Conservation (phyloP, 2,329 filamentous ascomycete species). For the Diaporthe sp. region DNA sequence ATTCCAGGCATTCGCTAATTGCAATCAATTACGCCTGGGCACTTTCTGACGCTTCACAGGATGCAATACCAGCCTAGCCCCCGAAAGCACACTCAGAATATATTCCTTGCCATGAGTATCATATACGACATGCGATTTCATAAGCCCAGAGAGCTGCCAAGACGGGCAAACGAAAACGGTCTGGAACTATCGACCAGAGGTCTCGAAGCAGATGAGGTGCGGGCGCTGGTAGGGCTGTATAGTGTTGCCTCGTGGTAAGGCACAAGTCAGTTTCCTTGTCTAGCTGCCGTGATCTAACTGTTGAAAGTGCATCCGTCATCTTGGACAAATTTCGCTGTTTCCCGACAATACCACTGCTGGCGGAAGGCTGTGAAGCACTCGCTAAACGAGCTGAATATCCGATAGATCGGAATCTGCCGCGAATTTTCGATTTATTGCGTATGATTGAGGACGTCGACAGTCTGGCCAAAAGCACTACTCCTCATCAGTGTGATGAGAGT, state of each 20-base stretch:
- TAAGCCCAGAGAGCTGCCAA: neutral
- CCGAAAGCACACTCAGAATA: neutral
- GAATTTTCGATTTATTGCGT: neutral
- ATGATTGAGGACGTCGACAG: neutral
- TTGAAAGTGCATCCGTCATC: conserved; percentile 7
- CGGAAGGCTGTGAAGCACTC: neutral
- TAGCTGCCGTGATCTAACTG: neutral
- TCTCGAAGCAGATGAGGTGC: neutral
- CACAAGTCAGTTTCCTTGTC: neutral
- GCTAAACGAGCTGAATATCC: neutral
- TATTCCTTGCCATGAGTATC: conserved; percentile 13
- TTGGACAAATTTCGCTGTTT: conserved; percentile 6
- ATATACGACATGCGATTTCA: neutral
- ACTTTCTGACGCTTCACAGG: neutral
- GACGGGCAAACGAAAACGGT: neutral
- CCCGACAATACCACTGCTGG: neutral
- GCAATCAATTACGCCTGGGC: too few relatives aligned
- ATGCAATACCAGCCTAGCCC: neutral
- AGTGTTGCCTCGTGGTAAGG: neutral
- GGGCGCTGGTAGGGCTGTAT: neutral
- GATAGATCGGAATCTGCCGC: neutral
- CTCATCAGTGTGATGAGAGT: neutral
- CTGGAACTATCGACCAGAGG: neutral
- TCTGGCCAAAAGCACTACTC: neutral
- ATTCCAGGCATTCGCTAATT: fast-evolving